Evolutionary conservation across 1,139 yeast genomes (phyloP).

Genomic region (Blastobotrys aristatus): DNA sequence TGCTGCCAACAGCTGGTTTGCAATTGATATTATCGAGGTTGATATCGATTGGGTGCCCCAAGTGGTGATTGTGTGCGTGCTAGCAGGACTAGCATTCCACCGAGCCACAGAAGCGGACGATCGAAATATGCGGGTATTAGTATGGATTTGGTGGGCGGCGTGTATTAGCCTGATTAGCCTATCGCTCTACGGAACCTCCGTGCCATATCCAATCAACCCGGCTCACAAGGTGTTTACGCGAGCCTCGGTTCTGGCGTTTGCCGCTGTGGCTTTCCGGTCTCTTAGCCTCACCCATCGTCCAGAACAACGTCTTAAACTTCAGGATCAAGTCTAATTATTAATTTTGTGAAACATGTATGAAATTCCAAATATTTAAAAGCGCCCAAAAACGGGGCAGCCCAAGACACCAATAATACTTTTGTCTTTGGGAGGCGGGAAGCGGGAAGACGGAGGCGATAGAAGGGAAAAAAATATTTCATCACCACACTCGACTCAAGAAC

Average conservation of each 20-base stretch:
- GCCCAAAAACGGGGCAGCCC: too few species aligned
- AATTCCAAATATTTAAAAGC: too few species aligned
- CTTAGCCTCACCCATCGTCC: not conserved
- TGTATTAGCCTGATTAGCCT: not conserved
- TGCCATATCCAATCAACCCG: too few species aligned
- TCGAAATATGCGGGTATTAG: not conserved
- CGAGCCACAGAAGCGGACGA: not conserved
- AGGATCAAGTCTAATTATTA: too few species aligned
- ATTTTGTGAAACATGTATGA: too few species aligned
- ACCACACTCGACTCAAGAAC: too few species aligned
- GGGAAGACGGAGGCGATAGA: too few species aligned
- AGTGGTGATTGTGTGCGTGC: not conserved
- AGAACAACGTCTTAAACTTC: too few species aligned
- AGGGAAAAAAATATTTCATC: too few species aligned
- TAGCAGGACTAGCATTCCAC: not conserved
- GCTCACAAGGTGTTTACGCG: not conserved
- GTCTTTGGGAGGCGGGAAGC: too few species aligned
- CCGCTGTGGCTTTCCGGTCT: not conserved
- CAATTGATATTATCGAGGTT: not conserved
- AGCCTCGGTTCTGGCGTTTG: not conserved
- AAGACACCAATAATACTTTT: too few species aligned
- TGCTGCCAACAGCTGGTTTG: not conserved
- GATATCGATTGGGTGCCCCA: not conserved
- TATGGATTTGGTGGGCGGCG: not conserved
- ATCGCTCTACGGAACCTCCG: not conserved